Evolutionary conservation across 345 rosid species (phyloP), one percentile per base, ranked within the genome.

Genomic region (Eucalyptus victrix): DNA sequence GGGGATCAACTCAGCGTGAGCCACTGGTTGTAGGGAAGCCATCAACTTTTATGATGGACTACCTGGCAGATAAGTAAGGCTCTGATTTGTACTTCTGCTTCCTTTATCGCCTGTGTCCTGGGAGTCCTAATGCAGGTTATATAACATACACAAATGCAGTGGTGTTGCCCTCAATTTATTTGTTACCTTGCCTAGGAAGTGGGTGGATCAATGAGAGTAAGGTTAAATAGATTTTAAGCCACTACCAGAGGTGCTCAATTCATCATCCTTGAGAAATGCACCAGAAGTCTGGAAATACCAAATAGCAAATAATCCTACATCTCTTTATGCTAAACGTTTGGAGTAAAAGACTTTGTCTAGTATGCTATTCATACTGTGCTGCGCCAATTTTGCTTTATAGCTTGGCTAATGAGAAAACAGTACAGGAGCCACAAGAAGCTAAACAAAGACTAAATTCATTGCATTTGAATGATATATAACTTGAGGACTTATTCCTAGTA

Each of bases 11-110:
- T 90, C 97, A 97, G 92, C 97, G 94, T 49, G 98, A 96, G 90
- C 99, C 99, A 34, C 89, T 94, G 90, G 98, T 97, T 14, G 99
- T 96, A 58, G 99, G 99, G 90, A 98, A 98, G 91, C 99, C 99
- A 45, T 97, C 99, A 47, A 97, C 98, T 87, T 97, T 97, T 89
- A 97, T 97, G 99, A 97, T 97, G 99, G 98, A 97, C 89, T 97
- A 97, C 93, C 86, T 97, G 72, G 95, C 99, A 65, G 91, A 97
- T 90, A 92, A 97, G 99, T 97, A 95, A 58, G 95, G 47, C 60
- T 87, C 87, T 86, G 37, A 53, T 12, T 45, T 3, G 40, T n/a
- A 14, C 49, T 7, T 49, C 19, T 54, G 37, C 26, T 49, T 21
- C 44, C 62, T 32, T 86, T 56, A 32, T 86, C 12, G 5, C 28